Evolutionary conservation across 208 protist species (phyloP).

Genomic region (Jaenimonas drosophilae): DNA sequence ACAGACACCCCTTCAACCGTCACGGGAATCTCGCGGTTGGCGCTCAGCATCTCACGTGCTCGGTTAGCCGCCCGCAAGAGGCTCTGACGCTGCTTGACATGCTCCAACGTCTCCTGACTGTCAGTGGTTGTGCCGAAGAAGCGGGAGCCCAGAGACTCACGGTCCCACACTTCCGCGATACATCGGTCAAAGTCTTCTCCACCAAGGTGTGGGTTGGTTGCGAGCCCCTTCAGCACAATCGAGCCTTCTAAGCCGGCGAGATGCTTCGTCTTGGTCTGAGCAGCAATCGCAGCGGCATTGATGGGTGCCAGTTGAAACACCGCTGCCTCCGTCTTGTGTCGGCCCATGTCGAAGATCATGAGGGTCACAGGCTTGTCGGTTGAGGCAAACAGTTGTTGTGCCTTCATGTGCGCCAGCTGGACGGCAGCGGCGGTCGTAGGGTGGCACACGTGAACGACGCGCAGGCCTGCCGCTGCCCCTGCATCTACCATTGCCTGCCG

Average conservation of each 20-base stretch:
- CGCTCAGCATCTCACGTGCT: conserved; percentile 84
- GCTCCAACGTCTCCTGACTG: conserved; percentile 7
- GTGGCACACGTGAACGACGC: conserved; percentile 77
- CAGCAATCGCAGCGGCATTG: too few species aligned
- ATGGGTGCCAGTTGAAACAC: conserved; percentile 67
- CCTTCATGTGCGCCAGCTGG: conserved; percentile 42
- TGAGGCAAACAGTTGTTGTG: conserved; percentile 25
- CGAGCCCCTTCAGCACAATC: conserved; percentile 32
- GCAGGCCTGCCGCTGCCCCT: conserved; percentile 68
- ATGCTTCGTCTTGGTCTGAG: too few species aligned
- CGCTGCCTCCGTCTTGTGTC: conserved; percentile 55
- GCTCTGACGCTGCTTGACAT: conserved; percentile 34
- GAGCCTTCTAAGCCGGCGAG: conserved; percentile 6
- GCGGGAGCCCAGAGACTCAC: conserved; percentile 25
- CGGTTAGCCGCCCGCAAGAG: conserved; percentile 70
- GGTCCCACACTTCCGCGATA: conserved; percentile 75
- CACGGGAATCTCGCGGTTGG: conserved; percentile 74
- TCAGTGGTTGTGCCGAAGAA: conserved; percentile 7
- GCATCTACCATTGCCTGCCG: conserved; percentile 86
- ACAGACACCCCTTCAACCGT: conserved; percentile 67
- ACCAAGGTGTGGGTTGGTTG: conserved; percentile 54
- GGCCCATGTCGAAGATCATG: conserved; percentile 87
- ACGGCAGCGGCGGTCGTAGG: conserved; percentile 63
- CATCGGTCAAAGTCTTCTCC: conserved; percentile 81
- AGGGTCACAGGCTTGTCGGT: conserved; percentile 16